A percentile compares a stretch with the other conserved stretches of the same genome.
These are phyloP conservation scores for Corchorus capsularis DNA, from an alignment of 345 rosid genomes.

Conservation along the genomic window DNA sequence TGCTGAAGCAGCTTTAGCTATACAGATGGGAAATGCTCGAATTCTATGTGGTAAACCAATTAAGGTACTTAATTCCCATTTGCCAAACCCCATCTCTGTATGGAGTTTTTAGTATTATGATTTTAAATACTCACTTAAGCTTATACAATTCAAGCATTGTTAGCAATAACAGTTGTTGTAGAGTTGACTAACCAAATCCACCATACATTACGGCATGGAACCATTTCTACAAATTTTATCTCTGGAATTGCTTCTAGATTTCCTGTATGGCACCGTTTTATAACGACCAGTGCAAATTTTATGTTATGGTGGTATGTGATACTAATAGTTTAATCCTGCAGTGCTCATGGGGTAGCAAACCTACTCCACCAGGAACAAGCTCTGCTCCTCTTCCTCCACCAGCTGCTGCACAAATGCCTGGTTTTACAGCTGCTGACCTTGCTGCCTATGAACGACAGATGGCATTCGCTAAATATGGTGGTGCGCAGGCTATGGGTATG, in stretches of 20 bases:
- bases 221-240: neutral
- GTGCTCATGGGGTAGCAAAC: constrained; percentile 98
- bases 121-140: neutral
- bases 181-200: neutral
- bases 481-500: constrained; percentile 57
- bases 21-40: constrained; percentile 82
- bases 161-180: neutral
- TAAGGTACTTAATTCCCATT: constrained; percentile 43
- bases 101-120: neutral
- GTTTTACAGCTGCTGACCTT: constrained; percentile 57
- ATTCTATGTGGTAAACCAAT: constrained; percentile 72
- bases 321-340: constrained; percentile 27
- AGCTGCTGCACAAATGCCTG: constrained; percentile 49
- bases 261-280: too few relatives aligned
- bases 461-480: constrained; percentile 63
- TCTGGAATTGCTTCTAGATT: neutral
- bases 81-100: neutral
- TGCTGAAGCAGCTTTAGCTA: constrained; percentile 84
- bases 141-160: too few relatives aligned
- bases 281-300: neutral
- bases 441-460: constrained; percentile 70
- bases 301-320: neutral
- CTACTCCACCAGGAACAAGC: constrained; percentile 81
- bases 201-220: neutral
- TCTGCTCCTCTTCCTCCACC: constrained; percentile 90